Evolutionary conservation across 2,329 filamentous ascomycete species (phyloP).

Genomic region (Fusarium albosuccineum): DNA sequence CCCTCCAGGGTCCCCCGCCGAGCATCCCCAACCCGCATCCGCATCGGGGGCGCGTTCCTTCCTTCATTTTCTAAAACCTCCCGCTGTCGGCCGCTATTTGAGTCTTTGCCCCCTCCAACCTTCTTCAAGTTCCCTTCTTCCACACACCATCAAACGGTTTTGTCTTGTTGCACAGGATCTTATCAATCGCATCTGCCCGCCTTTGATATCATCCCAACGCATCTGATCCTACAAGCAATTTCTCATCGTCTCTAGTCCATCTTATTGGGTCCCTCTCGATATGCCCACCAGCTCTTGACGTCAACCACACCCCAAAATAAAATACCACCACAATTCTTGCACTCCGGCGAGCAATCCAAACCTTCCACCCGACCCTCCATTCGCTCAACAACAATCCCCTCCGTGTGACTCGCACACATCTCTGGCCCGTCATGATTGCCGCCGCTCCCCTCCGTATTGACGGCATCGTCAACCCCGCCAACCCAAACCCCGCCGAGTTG

Average conservation of each 20-base stretch:
- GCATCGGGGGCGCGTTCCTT: slow-evolving; percentile 30
- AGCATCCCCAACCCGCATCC: slow-evolving; percentile 41
- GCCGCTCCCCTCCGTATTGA: slow-evolving; percentile 43
- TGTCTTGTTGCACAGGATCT: slow-evolving; percentile 23
- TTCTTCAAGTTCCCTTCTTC: slow-evolving; percentile 24
- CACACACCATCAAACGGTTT: slow-evolving; percentile 6
- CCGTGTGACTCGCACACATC: slow-evolving; percentile 29
- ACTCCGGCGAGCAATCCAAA: slow-evolving; percentile 38
- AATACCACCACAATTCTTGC: slow-evolving; percentile 25
- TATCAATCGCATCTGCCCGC: slow-evolving; percentile 40
- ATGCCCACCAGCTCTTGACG: slow-evolving; percentile 45
- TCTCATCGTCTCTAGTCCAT: neutral
- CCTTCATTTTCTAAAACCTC: slow-evolving; percentile 44
- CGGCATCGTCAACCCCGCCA: slow-evolving; percentile 55
- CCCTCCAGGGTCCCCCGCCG: slow-evolving; percentile 19
- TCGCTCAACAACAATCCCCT: slow-evolving; percentile 9
- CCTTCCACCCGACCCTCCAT: slow-evolving; percentile 25
- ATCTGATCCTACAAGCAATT: neutral
- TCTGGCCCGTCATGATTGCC: slow-evolving; percentile 48
- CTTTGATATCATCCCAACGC: neutral
- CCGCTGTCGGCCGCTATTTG: slow-evolving; percentile 41
- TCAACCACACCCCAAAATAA: slow-evolving; percentile 27
- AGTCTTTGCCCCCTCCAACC: slow-evolving; percentile 36
- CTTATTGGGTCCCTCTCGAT: slow-evolving; percentile 26
- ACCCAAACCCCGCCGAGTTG: slow-evolving; percentile 56